A percentile compares a stretch with the other conserved stretches of the same genome.
These are phyloP conservation scores for Dendrothele bispora DNA, from an alignment of 768 basidiomycete genomes.

Conservation along the genomic window DNA sequence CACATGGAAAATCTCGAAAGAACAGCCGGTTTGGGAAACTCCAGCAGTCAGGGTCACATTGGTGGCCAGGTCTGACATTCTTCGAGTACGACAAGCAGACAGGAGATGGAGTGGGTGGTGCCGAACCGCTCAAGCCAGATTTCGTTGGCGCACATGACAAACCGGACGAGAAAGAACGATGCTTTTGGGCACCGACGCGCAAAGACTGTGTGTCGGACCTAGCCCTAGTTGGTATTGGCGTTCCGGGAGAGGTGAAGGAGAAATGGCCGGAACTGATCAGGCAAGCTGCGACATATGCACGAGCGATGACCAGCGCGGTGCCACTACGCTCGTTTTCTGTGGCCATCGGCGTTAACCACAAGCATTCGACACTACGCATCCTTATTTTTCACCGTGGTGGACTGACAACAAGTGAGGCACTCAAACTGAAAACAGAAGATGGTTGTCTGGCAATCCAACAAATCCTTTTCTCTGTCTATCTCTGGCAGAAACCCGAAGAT, in stretches of 20 bases:
- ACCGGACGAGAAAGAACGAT: neutral
- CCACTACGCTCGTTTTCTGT: slow-evolving; percentile 11
- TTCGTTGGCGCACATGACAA: neutral
- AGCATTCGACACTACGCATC: slow-evolving; percentile 1
- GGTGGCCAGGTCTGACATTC: neutral
- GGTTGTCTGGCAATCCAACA: slow-evolving; percentile 4
- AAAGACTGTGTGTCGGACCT: too few species aligned
- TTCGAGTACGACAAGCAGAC: neutral
- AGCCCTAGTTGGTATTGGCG: neutral
- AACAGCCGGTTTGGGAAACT: too few species aligned
- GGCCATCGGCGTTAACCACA: slow-evolving; percentile 11
- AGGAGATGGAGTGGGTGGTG: neutral
- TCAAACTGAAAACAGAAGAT: neutral
- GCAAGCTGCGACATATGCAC: slow-evolving; percentile 15
- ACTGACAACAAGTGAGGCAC: slow-evolving; percentile 5
- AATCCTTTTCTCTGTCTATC: slow-evolving; percentile 8
- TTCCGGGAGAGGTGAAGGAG: slow-evolving; percentile 16
- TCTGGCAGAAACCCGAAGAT: slow-evolving; percentile 8
- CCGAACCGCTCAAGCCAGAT: neutral
- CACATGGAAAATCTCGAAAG: too few species aligned
- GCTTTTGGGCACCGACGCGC: slow-evolving; percentile 1
- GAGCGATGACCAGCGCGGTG: slow-evolving; percentile 7
- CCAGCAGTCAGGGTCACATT: too few species aligned
- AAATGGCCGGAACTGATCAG: slow-evolving; percentile 9
- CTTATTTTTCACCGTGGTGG: slow-evolving; percentile 16